Conservation (phyloP, 331 rosid species). For the Quercus phellos region DNA sequence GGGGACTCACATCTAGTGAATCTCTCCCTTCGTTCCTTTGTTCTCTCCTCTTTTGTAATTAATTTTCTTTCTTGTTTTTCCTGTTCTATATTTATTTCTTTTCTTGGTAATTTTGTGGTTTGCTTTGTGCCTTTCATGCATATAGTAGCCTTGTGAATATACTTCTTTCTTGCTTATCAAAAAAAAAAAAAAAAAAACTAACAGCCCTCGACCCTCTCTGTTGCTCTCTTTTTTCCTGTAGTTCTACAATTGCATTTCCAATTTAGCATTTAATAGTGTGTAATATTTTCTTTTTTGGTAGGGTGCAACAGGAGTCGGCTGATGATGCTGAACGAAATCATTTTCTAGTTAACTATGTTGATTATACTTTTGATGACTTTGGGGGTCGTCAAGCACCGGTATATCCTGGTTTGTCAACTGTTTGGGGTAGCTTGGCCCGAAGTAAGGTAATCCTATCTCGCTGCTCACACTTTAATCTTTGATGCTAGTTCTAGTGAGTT, state of each 20-base stretch:
- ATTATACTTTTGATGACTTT: slow-evolving; percentile 94
- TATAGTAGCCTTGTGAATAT: no score
- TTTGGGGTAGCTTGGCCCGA: slow-evolving; percentile 99
- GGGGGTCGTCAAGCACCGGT: slow-evolving; percentile 99
- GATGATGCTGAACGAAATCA: slow-evolving; percentile 97
- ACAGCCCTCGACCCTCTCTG: neutral
- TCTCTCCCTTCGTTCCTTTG: no score
- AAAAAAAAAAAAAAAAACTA: no score
- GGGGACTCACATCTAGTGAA: no score
- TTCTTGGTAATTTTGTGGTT: no score
- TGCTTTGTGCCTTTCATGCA: no score
- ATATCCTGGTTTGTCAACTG: slow-evolving; percentile 95
- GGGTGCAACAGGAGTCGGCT: slow-evolving; percentile 99
- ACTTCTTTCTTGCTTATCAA: neutral
- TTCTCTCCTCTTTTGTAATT: no score
- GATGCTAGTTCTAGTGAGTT: no score
- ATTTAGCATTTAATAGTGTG: slow-evolving; percentile 12
- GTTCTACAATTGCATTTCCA: slow-evolving; percentile 10
- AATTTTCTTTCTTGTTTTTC: no score
- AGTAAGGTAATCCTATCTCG: slow-evolving; percentile 59
- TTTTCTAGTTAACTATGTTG: slow-evolving; percentile 92
- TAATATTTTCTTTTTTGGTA: slow-evolving; percentile 29
- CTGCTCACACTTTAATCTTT: neutral
- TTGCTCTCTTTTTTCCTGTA: neutral
- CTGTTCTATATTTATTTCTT: no score